phyloP scores from a whole-genome alignment of 192 early-diverging fungal species.

The Podila clonocystis region DNA sequence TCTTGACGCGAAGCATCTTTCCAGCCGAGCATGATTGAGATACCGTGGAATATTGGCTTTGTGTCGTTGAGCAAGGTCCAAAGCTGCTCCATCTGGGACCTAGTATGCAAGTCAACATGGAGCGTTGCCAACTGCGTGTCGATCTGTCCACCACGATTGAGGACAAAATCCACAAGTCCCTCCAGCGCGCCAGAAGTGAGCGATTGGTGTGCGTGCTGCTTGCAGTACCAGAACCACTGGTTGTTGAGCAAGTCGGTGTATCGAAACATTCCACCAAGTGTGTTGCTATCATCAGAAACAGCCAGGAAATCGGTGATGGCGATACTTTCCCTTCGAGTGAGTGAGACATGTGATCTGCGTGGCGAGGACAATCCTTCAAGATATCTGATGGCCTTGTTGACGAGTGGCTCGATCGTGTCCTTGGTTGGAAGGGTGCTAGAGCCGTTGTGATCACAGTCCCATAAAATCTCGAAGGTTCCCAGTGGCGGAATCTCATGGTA shows the following conservation, averaged over 20 bases:
- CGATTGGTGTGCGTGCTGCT: neutral
- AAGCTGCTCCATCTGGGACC: no score
- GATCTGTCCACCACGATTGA: no score
- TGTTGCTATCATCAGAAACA: neutral
- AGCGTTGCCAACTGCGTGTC: no score
- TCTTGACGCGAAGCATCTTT: no score
- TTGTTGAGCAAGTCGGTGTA: neutral
- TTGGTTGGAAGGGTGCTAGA: neutral
- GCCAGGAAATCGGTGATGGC: neutral
- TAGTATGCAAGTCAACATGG: no score
- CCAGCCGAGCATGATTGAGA: no score
- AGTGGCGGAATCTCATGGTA: neutral
- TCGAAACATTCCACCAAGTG: neutral
- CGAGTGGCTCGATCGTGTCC: neutral
- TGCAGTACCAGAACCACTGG: neutral
- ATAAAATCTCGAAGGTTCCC: neutral
- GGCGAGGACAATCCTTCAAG: neutral
- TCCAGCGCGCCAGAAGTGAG: neutral
- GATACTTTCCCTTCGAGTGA: neutral
- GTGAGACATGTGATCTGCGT: no score
- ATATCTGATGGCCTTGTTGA: neutral
- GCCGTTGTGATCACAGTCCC: neutral
- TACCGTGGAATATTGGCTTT: no score
- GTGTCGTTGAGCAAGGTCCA: no score
- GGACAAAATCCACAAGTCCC: neutral